phyloP scores from a whole-genome alignment of 2,329 filamentous ascomycete genomes.

The Mycosphaerella arachidis region DNA sequence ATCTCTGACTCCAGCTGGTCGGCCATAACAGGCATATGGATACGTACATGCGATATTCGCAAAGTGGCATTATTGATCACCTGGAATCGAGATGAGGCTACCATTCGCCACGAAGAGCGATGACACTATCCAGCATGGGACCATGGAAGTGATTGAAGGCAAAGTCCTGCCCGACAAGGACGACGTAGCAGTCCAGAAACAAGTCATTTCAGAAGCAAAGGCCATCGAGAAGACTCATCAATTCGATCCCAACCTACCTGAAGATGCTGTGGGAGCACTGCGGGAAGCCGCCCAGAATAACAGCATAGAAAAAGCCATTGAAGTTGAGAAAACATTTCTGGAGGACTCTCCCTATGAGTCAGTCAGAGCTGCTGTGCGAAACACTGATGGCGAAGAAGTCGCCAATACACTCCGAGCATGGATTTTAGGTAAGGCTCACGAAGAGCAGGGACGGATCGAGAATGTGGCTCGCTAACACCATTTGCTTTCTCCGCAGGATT shows the following conservation, averaged over 20 bases:
- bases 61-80: neutral
- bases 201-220: constrained; percentile 13
- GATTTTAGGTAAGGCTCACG: constrained; percentile 27
- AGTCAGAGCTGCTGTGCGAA: constrained; percentile 44
- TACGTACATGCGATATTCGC: neutral
- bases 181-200: constrained; percentile 6
- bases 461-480: too few species aligned
- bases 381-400: constrained; percentile 41
- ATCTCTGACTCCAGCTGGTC: neutral
- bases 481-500: constrained; percentile 28
- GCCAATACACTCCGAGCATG: constrained; percentile 42
- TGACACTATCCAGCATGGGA: neutral
- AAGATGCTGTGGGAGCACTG: constrained; percentile 14
- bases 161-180: neutral
- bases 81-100: neutral
- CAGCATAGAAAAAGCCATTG: constrained; percentile 11
- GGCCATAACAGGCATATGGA: neutral
- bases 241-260: constrained; percentile 18
- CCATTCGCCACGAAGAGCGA: neutral
- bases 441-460: neutral
- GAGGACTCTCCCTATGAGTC: constrained; percentile 19
- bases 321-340: constrained; percentile 13
- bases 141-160: neutral
- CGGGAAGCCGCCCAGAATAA: constrained; percentile 13
- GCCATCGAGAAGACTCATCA: constrained; percentile 14